Base-by-base conservation (phyloP, 169 alveolate species). In the Sarcocystis neurona region DNA sequence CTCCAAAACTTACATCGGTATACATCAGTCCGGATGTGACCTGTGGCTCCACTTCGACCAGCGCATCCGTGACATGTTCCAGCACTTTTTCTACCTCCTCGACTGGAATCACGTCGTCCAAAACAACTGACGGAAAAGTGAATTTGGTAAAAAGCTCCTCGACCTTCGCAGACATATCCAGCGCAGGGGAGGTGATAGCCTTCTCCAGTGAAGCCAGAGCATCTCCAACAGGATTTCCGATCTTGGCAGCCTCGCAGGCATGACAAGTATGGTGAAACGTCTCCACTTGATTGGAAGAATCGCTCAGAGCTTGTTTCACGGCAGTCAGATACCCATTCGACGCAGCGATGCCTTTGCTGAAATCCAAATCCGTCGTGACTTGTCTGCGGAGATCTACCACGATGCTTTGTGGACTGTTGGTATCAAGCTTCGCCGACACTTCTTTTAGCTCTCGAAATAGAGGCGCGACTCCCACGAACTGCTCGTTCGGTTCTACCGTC, bases 111-210 rank as follows among this genome's bases (percentile, higher is more conserved):
- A 72, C 41, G 8, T 72, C 12, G 82, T 72, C 82, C 46, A 72
- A 56, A 18, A 72, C 82, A 56, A 72, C 41, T 15, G 82, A 39
- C 58, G 82, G 82, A 56, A 72, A 72, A 5, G 41, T 72, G 82
- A 72, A 12, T 6, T 72, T 18, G 18, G 37, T 32, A 20, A 72
- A 72, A 48, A 72, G 37, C 41, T 39, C 34, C 37, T 39, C 56
- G 56, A 72, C 41, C 46, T 5, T 12, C 5, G 20, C 4, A 39
- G 58, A 27, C 48, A 72, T 3, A 44, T 72, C 82, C 41, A 72
- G 4, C 20, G 37, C 23, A n/a, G n/a, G n/a, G n/a, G n/a, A n/a
- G n/a, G n/a, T n/a, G n/a, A n/a, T n/a, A n/a, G n/a, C n/a, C 50
- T 48, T 72, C 56, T 27, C 82, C 34, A 72, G 46, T n/a, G n/a